A percentile compares a stretch with the other conserved stretches of the same genome.
Conservation (phyloP, 306 rosid genomes). For the Prunus mongolica region DNA sequence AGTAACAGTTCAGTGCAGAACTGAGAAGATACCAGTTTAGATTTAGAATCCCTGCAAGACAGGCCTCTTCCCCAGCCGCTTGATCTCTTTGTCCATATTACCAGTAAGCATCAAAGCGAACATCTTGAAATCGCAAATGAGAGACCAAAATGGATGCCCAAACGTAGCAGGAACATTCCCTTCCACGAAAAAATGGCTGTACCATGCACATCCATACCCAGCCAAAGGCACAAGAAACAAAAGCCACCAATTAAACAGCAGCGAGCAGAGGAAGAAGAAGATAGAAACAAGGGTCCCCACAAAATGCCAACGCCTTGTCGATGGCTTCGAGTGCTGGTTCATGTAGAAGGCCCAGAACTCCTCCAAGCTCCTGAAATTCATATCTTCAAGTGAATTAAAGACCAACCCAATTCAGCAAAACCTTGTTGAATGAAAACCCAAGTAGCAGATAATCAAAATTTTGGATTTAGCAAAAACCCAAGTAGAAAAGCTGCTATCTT, state of each 20-base stretch:
- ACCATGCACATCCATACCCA: constrained; percentile 96
- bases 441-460: not conserved
- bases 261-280: constrained; percentile 53
- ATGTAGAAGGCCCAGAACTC: constrained; percentile 93
- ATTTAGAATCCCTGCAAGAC: constrained; percentile 62
- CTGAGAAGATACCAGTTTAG: not conserved
- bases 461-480: not conserved
- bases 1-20: not conserved
- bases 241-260: constrained; percentile 77
- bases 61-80: constrained; percentile 97
- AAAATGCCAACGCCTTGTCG: constrained; percentile 94
- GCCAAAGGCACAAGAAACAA: constrained; percentile 67
- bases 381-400: constrained; percentile 24
- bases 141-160: constrained; percentile 94
- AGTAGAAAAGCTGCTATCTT: not conserved
- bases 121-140: constrained; percentile 84
- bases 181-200: constrained; percentile 90
- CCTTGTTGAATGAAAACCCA: constrained; percentile 12
- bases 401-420: constrained; percentile 8
- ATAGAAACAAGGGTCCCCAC: constrained; percentile 60
- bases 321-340: constrained; percentile 85
- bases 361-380: constrained; percentile 93
- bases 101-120: constrained; percentile 91
- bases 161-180: constrained; percentile 80
- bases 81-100: constrained; percentile 93